Conservation (phyloP, 2,329 filamentous ascomycete genomes). For the Phaeomoniella chlamydospora region DNA sequence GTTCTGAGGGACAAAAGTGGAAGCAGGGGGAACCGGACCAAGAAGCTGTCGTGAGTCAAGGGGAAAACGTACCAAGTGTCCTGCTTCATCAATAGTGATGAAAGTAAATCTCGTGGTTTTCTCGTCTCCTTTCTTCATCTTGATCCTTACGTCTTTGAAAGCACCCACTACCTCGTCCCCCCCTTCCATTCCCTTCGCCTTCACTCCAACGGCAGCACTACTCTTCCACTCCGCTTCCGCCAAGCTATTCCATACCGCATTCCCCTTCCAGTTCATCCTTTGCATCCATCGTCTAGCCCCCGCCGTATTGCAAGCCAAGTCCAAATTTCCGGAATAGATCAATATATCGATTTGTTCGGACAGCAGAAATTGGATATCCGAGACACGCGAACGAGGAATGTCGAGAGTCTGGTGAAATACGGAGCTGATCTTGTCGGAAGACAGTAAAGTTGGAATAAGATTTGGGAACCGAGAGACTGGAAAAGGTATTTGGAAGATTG, state of each 20-base stretch:
- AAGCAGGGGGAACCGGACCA: no score
- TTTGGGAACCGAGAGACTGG: neutral
- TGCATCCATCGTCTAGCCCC: conserved; percentile 15
- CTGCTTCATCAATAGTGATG: conserved; percentile 20
- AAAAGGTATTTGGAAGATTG: neutral
- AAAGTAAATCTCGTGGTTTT: conserved; percentile 7
- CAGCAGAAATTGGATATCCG: conserved; percentile 20
- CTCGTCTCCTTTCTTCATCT: conserved; percentile 1
- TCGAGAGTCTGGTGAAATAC: neutral
- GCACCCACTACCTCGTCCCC: conserved; percentile 4
- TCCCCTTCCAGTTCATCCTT: conserved; percentile 9
- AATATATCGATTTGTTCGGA: conserved; percentile 21
- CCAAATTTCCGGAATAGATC: conserved; percentile 25
- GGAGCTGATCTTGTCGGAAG: neutral
- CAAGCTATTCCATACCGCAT: conserved; percentile 9
- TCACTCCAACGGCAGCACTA: no score
- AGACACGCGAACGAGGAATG: conserved; percentile 13
- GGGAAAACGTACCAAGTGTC: conserved; percentile 21
- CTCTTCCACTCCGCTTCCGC: conserved; percentile 7
- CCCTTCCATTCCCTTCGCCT: conserved; percentile 3
- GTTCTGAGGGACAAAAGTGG: no score
- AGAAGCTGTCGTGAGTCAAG: no score
- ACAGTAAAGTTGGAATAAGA: no score
- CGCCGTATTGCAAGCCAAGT: conserved; percentile 26
- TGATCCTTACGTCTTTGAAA: conserved; percentile 7